Evolutionary conservation across 768 basidiomycete genomes (phyloP), one percentile per base, ranked within the genome.

Genomic region (Xerocomellus chrysenteron): DNA sequence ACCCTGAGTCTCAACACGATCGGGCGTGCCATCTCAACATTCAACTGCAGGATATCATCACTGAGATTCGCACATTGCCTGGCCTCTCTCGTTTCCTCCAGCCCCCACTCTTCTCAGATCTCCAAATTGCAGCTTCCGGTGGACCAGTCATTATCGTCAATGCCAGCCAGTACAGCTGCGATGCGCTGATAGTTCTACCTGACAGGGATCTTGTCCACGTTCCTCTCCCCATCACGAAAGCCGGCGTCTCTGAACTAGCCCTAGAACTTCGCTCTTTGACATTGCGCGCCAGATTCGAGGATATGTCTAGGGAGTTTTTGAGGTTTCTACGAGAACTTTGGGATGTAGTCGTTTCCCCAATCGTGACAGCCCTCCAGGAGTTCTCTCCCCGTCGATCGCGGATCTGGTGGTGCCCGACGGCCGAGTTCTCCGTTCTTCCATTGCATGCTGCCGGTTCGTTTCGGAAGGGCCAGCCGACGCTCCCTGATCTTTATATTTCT

Each of bases 111-210:
- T 58, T 59, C 32, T 50, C 59, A 1, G 40, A 61, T 17, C 52
- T 68, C 12, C 60, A 55, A 11, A 36, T 26, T 1, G 62, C 60
- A 8, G 64, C 68, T 10, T 42, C 50, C 2, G 56, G 44, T 16
- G 72, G 71, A 9, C 70, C 69, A 1, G 59, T 74, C 9, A 62
- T 72, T 28, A 48, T 77, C 24, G 57, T 77, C 28, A 75, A 74
- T 48, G 58, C 68, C 17, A 61, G 65, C 50, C 28, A 45, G 17
- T 53, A 44, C 19, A 52, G 67, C 21, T 76, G 71, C 17, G 72
- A 77, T 54, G 75, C 73, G 0, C 44, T 77, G 28, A 65, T 74
- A 14, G 54, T 74, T n/a, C 14, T 53, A 10, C 17, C 47, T 19
- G 13, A 28, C 19, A 39, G 21, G 8, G 32, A 44, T 10, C 59